phyloP scores from a whole-genome alignment of 768 basidiomycete species.

The Termitomyces sp. region DNA sequence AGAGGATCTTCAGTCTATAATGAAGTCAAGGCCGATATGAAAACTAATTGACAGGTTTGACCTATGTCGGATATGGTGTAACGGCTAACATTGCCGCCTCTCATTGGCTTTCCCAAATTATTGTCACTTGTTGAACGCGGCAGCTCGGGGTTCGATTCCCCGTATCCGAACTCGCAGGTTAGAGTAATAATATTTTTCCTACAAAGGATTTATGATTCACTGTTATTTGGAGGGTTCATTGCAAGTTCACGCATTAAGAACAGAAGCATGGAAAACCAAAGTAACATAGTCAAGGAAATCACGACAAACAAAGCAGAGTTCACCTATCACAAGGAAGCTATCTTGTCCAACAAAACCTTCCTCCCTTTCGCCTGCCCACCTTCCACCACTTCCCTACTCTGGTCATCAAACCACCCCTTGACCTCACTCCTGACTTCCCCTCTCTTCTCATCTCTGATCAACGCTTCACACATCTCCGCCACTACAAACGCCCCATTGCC shows the following conservation, averaged over 20 bases:
- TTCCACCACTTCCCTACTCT: slow-evolving; percentile 42
- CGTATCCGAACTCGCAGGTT: slow-evolving; percentile 31
- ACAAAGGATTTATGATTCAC: too few species aligned
- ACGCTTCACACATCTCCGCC: slow-evolving; percentile 62
- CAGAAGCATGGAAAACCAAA: neutral
- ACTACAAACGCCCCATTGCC: slow-evolving; percentile 71
- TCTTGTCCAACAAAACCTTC: slow-evolving; percentile 59
- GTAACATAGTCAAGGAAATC: neutral
- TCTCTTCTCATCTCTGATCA: slow-evolving; percentile 29
- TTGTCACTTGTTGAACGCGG: slow-evolving; percentile 21
- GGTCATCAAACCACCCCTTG: slow-evolving; percentile 52
- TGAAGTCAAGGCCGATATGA: too few species aligned
- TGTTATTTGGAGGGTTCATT: too few species aligned
- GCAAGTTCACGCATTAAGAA: neutral
- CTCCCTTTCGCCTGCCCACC: slow-evolving; percentile 62
- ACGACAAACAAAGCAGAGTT: too few species aligned
- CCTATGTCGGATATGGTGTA: slow-evolving; percentile 48
- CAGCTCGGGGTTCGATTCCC: slow-evolving; percentile 55
- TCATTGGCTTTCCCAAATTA: slow-evolving; percentile 18
- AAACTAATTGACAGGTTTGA: too few species aligned
- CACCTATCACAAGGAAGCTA: slow-evolving; percentile 25
- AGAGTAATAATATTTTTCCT: too few species aligned
- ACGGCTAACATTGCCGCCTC: slow-evolving; percentile 57
- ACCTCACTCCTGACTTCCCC: slow-evolving; percentile 36
- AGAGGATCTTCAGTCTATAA: too few species aligned